Percentiles rank a stretch among this genome's conserved stretches.
These are phyloP conservation scores for Pleurozium schreberi DNA, from an alignment of 225 moss, liverwort and hornwort genomes.

Conservation along the genomic window DNA sequence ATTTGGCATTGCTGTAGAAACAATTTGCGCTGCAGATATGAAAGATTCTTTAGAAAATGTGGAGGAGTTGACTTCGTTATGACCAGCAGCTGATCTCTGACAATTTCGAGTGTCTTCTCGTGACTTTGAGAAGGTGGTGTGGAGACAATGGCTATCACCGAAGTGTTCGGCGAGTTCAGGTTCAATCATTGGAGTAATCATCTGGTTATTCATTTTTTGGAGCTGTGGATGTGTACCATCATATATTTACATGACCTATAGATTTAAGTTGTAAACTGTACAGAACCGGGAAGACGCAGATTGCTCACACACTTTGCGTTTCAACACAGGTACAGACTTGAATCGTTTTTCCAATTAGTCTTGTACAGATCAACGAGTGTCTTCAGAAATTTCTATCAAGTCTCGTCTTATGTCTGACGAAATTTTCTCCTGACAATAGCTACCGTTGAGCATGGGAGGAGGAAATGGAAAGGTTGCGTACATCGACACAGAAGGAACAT, in stretches of 20 bases:
- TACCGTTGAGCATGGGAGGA: slow-evolving; percentile 74
- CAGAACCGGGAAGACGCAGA: slow-evolving; percentile 91
- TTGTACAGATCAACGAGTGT: background rate
- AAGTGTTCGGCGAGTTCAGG: slow-evolving; percentile 95
- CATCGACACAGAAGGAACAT: slow-evolving; percentile 93
- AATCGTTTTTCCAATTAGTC: background rate
- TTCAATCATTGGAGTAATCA: background rate
- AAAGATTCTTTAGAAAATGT: background rate
- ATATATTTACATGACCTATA: background rate
- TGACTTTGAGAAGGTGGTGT: slow-evolving; percentile 52
- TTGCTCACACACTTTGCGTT: slow-evolving; percentile 88
- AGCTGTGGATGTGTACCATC: background rate
- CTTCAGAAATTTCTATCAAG: background rate
- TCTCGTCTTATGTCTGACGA: background rate
- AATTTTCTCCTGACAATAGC: slow-evolving; percentile 16
- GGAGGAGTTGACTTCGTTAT: background rate
- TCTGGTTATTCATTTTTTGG: background rate
- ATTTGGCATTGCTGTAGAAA: background rate
- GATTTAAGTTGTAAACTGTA: background rate
- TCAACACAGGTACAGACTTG: slow-evolving; percentile 58
- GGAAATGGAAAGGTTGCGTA: slow-evolving; percentile 94
- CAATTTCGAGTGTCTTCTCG: background rate
- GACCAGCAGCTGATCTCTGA: background rate
- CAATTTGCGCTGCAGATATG: background rate
- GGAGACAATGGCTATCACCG: slow-evolving; percentile 86